phyloP scores from a whole-genome alignment of 257 asterid species.

The Primulina huaijiensis region DNA sequence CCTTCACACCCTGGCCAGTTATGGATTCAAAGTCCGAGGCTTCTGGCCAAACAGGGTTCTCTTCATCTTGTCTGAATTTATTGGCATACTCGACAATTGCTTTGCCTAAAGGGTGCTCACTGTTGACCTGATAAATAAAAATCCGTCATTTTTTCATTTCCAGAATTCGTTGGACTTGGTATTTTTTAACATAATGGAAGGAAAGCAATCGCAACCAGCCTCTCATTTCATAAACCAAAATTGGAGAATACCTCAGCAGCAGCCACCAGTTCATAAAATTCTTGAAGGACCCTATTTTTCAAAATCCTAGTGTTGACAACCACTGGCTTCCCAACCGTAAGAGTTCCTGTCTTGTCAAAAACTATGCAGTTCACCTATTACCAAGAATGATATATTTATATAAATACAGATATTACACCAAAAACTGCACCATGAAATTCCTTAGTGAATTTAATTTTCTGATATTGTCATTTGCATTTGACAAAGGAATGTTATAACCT shows the following conservation, averaged over 20 bases:
- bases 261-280: constrained; percentile 60
- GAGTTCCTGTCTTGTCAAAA: constrained; percentile 88
- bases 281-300: constrained; percentile 45
- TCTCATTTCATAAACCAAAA: background rate
- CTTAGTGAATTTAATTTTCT: background rate
- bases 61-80: constrained; percentile 48
- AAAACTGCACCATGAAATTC: background rate
- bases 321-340: constrained; percentile 76
- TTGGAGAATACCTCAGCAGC: constrained; percentile 70
- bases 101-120: constrained; percentile 87
- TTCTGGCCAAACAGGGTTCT: constrained; percentile 48
- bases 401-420: background rate
- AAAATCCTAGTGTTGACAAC: constrained; percentile 55
- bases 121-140: constrained; percentile 51
- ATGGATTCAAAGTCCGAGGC: constrained; percentile 57
- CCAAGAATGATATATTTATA: background rate
- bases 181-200: no score
- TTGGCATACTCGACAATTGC: constrained; percentile 62
- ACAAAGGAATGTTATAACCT: constrained; percentile 40
- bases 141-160: background rate
- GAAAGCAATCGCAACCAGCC: background rate
- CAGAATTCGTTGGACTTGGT: background rate
- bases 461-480: background rate
- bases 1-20: constrained; percentile 87
- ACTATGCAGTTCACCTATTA: constrained; percentile 63